phyloP scores from a whole-genome alignment of 257 asterid genomes.

The Cruciata laevipes region DNA sequence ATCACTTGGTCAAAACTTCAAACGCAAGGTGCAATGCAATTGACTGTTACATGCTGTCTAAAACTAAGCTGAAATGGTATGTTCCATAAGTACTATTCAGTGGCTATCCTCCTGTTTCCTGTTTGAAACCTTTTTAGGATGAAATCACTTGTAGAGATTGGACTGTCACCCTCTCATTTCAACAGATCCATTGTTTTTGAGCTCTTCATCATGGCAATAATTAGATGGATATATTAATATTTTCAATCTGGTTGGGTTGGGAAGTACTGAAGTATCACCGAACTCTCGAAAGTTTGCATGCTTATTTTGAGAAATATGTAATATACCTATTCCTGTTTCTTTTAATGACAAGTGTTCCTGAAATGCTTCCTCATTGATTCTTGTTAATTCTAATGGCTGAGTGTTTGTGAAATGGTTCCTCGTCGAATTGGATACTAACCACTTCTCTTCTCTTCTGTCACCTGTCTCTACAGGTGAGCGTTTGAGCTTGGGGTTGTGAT shows the following conservation, averaged over 20 bases:
- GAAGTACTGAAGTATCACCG: neutral
- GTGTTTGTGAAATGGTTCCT: neutral
- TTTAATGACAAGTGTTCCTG: neutral
- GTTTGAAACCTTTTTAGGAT: neutral
- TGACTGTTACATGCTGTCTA: neutral
- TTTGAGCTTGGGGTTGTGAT: constrained; percentile 82
- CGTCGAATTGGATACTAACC: neutral
- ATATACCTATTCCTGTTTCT: neutral
- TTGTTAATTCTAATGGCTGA: neutral
- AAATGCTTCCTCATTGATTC: neutral
- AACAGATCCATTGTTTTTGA: neutral
- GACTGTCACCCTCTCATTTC: too few relatives aligned
- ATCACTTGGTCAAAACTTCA: neutral
- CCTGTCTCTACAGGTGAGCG: constrained; percentile 82
- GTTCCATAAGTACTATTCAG: neutral
- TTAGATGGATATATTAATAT: neutral
- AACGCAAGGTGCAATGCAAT: neutral
- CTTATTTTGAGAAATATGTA: neutral
- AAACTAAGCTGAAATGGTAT: neutral
- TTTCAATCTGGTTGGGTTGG: neutral
- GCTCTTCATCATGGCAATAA: neutral
- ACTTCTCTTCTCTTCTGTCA: neutral
- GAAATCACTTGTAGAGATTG: neutral
- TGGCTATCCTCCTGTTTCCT: neutral
- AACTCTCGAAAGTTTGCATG: neutral